Evolutionary conservation across 495 filamentous ascomycete genomes (phyloP), one percentile per base, ranked within the genome.

Genomic region (Mycothermus thermophilus): DNA sequence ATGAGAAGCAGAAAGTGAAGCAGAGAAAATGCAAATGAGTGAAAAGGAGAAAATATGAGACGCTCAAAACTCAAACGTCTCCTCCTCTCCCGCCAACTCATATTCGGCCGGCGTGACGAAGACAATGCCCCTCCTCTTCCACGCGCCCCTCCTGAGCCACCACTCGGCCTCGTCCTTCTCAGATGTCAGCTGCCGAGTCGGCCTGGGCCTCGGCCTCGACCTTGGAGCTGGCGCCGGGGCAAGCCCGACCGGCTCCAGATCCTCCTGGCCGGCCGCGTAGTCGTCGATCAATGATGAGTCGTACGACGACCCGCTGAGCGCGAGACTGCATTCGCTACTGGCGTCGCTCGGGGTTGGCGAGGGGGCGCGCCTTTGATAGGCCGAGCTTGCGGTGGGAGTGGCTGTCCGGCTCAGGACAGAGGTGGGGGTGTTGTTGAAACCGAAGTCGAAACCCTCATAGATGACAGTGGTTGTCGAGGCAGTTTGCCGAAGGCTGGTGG

Each of bases 101-200:
- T 32, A 33, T n/a, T 51, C 22, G 22, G 6, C 22, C 22, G 22
- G 22, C 6, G 6, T 25, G 16, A 50, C 45, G 42, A 68, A 68
- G 34, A 68, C 57, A 35, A 68, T 62, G 19, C 64, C 64, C 13
- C 57, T 38, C 14, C 64, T 48, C 51, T 68, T 68, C 64, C 64
- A 68, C 9, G 52, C 62, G 9, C 63, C 64, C 0, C 64, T 48
- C 47, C 58, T 62, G 10, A 65, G 43, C 28, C 60, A 58, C 16
- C 55, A 43, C 12, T 64, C 60, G 22, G 46, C 42, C 8, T 55
- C 55, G 30, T 46, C n/a, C n/a, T n/a, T n/a, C n/a, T n/a, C n/a
- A n/a, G n/a, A n/a, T n/a, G n/a, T n/a, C n/a, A n/a, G n/a, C n/a
- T n/a, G n/a, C n/a, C n/a, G n/a, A n/a, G n/a, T 27, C 18, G 30